Conservation (phyloP, 1,139 yeast species). For the Zygoascus meyerae region DNA sequence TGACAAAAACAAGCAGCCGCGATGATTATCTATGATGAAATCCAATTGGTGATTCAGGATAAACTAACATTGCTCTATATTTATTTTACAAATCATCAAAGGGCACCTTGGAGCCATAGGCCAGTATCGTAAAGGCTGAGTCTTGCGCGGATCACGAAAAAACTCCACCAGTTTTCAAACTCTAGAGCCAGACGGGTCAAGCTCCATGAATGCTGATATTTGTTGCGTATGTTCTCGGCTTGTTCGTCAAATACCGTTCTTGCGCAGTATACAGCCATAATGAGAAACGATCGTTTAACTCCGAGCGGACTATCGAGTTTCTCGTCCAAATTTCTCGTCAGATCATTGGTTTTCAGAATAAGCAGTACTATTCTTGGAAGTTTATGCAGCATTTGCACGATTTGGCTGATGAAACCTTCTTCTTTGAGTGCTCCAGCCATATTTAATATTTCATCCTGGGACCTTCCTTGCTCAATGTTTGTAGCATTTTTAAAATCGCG, state of each 20-base stretch:
- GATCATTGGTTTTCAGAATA: constrained; percentile 88
- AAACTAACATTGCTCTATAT: not conserved
- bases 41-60: not conserved
- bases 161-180: constrained; percentile 42
- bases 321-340: constrained; percentile 85
- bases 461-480: constrained; percentile 50
- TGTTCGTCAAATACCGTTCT: constrained; percentile 67
- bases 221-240: constrained; percentile 37
- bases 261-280: constrained; percentile 89
- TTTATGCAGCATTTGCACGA: constrained; percentile 72
- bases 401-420: constrained; percentile 60
- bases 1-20: constrained; percentile 13
- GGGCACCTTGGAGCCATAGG: not conserved
- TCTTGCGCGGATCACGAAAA: constrained; percentile 48
- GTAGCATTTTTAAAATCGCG: constrained; percentile 69
- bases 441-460: constrained; percentile 50
- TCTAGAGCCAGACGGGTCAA: constrained; percentile 20
- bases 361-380: constrained; percentile 83
- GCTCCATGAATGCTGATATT: constrained; percentile 34
- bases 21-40: not conserved
- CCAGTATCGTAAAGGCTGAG: constrained; percentile 49
- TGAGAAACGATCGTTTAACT: constrained; percentile 78
- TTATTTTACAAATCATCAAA: not conserved
- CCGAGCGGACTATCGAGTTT: constrained; percentile 77
- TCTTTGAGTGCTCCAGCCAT: constrained; percentile 58